Evolutionary conservation across 192 early-diverging fungal genomes (phyloP).

Genomic region (Backusella westeae): DNA sequence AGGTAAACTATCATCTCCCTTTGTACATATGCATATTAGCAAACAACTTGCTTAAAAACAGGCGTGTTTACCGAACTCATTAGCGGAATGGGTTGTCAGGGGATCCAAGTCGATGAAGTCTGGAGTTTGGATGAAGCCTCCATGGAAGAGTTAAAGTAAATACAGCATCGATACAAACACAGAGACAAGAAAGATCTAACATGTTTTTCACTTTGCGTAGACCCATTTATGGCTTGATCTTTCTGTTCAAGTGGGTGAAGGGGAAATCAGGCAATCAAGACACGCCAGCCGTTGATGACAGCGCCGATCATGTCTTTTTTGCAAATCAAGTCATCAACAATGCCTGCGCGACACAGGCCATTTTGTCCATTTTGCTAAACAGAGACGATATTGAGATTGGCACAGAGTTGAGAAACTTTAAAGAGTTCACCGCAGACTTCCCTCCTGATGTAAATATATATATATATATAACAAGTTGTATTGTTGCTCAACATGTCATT

Average conservation of each 20-base stretch:
- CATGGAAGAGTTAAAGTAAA: constrained; percentile 61
- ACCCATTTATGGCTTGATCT: constrained; percentile 77
- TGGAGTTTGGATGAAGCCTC: constrained; percentile 68
- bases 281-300: constrained; percentile 7
- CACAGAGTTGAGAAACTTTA: constrained; percentile 62
- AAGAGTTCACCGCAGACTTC: constrained; percentile 67
- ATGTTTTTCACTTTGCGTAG: constrained; percentile 21
- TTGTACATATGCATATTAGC: neutral
- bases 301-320: constrained; percentile 62
- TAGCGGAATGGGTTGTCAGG: constrained; percentile 64
- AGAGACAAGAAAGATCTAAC: too few species aligned
- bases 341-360: constrained; percentile 87
- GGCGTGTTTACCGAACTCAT: constrained; percentile 85
- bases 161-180: neutral
- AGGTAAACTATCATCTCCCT: constrained; percentile 34
- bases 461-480: neutral
- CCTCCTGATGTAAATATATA: constrained; percentile 56
- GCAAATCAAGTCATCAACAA: constrained; percentile 79
- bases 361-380: constrained; percentile 75
- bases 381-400: constrained; percentile 67
- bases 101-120: constrained; percentile 78
- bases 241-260: constrained; percentile 78
- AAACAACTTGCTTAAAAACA: constrained; percentile 16
- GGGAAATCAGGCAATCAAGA: neutral
- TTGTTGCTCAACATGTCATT: neutral